Base-by-base conservation (phyloP, 257 asterid genomes). In the Plantago ovata region DNA sequence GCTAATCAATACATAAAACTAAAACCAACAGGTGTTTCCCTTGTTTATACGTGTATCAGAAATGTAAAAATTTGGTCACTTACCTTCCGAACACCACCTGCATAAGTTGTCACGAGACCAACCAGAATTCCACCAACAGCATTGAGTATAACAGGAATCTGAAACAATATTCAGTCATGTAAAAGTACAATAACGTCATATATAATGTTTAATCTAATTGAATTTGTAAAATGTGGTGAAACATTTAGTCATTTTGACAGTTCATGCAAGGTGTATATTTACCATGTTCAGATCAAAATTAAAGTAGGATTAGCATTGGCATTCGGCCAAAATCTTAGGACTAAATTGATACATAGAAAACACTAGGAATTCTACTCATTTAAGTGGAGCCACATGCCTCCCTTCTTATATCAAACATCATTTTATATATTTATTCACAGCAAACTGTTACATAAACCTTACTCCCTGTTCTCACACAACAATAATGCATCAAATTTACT, bases 81-180 rank as follows among this genome's bases (percentile, higher is more conserved):
- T 48, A 79, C 95, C 95, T 92, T 92, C 56, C 95, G 83, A 14
- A 92, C 96, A 55, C 98, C 98, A 61, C 98, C 98, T 20, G 95
- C 97, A 70, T 92, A 88, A 61, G 86, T 67, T 53, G 97, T 92
- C 83, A 92, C 95, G 41, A 92, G 94, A 58, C 98, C 98, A 43
- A 92, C 98, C 63, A 92, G 95, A 75, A 92, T 92, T 60, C 97
- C 98, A 56, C 98, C 95, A 74, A 79, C 78, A 66, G 95, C 96
- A 79, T 92, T 92, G 68, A 84, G 72, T 58, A 74, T 39, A 59
- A 88, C 95, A 68, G 98, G 98, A 69, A 88, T 75, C 97, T 92
- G 91, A 38, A 82, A 75, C 65, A 65, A 76, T 36, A 69, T 28
- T 28, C 36, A 41, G 54, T 45, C 8, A 45, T 24, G 60, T 6